A percentile compares a stretch with the other conserved stretches of the same genome.
Evolutionary conservation across 352 stramenopile species (phyloP).

Genomic region (Nothophytophthora sp.): DNA sequence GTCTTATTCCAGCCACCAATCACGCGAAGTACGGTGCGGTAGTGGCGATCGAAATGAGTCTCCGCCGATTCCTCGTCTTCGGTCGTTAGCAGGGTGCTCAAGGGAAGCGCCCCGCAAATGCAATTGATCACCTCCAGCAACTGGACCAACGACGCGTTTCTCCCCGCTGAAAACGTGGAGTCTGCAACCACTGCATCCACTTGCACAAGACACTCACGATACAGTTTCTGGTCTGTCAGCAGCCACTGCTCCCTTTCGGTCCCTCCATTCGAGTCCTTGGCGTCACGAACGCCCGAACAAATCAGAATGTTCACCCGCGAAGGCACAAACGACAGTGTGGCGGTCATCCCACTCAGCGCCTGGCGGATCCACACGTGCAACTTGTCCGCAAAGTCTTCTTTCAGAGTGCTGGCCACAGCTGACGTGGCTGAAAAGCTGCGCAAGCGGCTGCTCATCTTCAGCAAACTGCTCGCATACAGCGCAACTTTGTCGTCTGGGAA

Average conservation of each 20-base stretch:
- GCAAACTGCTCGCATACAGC: slow-evolving; percentile 42
- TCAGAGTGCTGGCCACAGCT: slow-evolving; percentile 22
- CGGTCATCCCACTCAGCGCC: slow-evolving; percentile 25
- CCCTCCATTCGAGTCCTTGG: slow-evolving; percentile 12
- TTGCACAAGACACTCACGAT: slow-evolving; percentile 31
- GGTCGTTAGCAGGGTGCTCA: slow-evolving; percentile 21
- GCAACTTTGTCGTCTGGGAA: slow-evolving; percentile 38
- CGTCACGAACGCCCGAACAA: slow-evolving; percentile 11
- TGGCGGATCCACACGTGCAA: slow-evolving; percentile 45
- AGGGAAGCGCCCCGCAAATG: slow-evolving; percentile 37
- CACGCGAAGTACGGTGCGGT: slow-evolving; percentile 40
- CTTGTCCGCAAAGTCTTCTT: slow-evolving; percentile 27
- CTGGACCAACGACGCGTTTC: slow-evolving; percentile 22
- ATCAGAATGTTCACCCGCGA: slow-evolving; percentile 35
- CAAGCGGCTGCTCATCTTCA: slow-evolving; percentile 45
- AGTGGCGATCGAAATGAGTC: slow-evolving; percentile 47
- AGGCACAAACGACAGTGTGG: slow-evolving; percentile 35
- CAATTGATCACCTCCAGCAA: slow-evolving; percentile 49
- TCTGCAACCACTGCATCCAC: slow-evolving; percentile 26
- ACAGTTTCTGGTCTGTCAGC: slow-evolving; percentile 33
- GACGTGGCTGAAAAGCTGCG: slow-evolving; percentile 30
- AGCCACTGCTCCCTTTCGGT: slow-evolving; percentile 32
- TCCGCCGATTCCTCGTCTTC: slow-evolving; percentile 20
- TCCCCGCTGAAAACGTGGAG: slow-evolving; percentile 15
- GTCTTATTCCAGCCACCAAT: slow-evolving; percentile 35